Percentiles rank a stretch among this genome's conserved stretches.
Evolutionary conservation across 2,329 filamentous ascomycete species (phyloP).

Genomic region (Hypocreales sp.): DNA sequence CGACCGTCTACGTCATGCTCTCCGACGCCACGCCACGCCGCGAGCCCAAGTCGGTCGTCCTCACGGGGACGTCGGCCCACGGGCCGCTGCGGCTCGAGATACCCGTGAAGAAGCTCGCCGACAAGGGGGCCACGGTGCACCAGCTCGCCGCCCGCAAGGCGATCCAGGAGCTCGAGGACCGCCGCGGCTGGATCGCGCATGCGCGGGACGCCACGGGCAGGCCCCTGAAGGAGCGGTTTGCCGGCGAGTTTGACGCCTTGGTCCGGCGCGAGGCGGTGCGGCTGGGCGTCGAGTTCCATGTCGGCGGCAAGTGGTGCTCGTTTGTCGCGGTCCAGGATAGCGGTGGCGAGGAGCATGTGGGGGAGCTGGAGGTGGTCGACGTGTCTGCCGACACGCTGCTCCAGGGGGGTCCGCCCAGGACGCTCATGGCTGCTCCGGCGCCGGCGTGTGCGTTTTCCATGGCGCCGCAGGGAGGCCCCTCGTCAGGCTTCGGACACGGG

Average conservation of each 20-base stretch:
- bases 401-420: too few relatives aligned
- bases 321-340: constrained; percentile 51
- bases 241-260: constrained; percentile 39
- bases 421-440: too few relatives aligned
- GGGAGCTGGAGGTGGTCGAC: constrained; percentile 1
- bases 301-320: constrained; percentile 55
- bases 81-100: constrained; percentile 50
- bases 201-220: constrained; percentile 28
- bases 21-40: constrained; percentile 28
- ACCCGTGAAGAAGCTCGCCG: constrained; percentile 34
- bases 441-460: too few relatives aligned
- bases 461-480: too few relatives aligned
- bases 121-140: constrained; percentile 42
- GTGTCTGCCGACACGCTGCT: too few relatives aligned
- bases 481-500: too few relatives aligned
- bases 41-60: constrained; percentile 34
- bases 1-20: constrained; percentile 49
- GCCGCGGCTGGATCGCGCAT: constrained; percentile 47
- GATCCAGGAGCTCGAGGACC: constrained; percentile 53
- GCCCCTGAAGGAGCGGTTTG: constrained; percentile 28
- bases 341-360: constrained; percentile 1
- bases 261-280: constrained; percentile 50
- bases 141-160: constrained; percentile 56
- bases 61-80: constrained; percentile 39
- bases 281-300: constrained; percentile 49